Evolutionary conservation across 2,329 filamentous ascomycete genomes (phyloP), one percentile per base, ranked within the genome.

Genomic region (Cercospora citrullina): DNA sequence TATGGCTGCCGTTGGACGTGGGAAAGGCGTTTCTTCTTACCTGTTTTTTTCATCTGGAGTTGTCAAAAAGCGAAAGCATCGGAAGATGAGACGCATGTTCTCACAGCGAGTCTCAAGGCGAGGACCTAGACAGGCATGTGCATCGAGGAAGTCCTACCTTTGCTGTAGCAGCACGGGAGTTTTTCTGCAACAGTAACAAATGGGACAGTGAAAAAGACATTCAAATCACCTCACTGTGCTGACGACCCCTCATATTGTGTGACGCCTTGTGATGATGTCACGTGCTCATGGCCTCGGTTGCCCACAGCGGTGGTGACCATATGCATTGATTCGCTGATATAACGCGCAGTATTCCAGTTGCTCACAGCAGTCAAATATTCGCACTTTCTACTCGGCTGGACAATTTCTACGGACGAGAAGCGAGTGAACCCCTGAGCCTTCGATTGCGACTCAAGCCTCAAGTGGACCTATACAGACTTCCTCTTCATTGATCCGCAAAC

Each of bases 151-250:
- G 53, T 58, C 53, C 53, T 58, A 30, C 53, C 53, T 58, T 58
- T 58, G 53, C 53, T 58, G 53, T 23, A 58, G 53, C 53, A 33
- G 26, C 53, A 58, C 30, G 53, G 30, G 26, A 21, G 14, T 58
- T 58, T 58, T 21, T 58, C 26, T 58, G 53, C 53, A 18, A 58
- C 53, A 30, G 53, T 58, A 58, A 58, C 53, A 58, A 58, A 30
- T 33, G 53, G 53, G 53, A 58, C 53, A 30, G 30, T 26, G 26
- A 30, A 58, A 58, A 58, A 31, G 7, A 58, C 23, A 16, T 58
- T 67, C 69, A 23, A 69, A 64, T 72, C 68, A 73, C 42, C 8
- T 26, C 73, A 72, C 28, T 71, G 26, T 33, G 6, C 23, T 28
- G 21, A 28, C 26, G 16, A 30, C 53, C 26, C 53, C 30, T 33